Conservation (phyloP, 148 eudicot genomes). For the Fagopyrum esculentum region DNA sequence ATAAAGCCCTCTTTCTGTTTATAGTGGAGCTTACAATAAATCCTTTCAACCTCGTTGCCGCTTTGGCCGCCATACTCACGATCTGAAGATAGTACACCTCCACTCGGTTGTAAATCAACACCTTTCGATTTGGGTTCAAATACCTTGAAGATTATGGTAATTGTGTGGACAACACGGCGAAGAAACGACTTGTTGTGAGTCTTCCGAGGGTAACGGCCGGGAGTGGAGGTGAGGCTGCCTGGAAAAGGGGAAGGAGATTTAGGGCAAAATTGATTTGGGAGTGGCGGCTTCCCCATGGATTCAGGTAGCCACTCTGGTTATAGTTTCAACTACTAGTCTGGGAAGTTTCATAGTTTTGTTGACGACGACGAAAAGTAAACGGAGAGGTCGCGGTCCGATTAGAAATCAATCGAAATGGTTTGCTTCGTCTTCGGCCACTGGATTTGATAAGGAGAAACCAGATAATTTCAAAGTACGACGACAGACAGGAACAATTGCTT, state of each 20-base stretch:
- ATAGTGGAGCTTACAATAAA: neutral
- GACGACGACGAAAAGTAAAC: neutral
- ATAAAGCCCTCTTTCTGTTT: neutral
- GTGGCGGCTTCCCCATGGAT: constrained; percentile 5
- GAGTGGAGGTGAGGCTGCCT: neutral
- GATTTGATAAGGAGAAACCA: neutral
- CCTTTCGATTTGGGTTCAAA: constrained; percentile 2
- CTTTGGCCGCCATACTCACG: constrained; percentile 6
- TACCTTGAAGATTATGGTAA: neutral
- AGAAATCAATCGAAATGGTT: neutral
- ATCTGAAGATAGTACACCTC: neutral
- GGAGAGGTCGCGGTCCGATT: neutral
- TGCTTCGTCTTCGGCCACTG: neutral
- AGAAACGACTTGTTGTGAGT: neutral
- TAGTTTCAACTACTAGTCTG: neutral
- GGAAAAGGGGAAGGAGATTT: neutral
- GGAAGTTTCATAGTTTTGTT: neutral
- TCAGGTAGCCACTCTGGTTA: neutral
- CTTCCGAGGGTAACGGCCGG: neutral
- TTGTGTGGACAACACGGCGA: neutral
- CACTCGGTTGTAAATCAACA: neutral
- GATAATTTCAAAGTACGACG: neutral
- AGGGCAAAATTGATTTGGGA: neutral
- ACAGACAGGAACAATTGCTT: neutral
- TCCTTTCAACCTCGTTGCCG: constrained; percentile 1